Evolutionary conservation across 2,329 filamentous ascomycete genomes (phyloP), one percentile per base, ranked within the genome.

Genomic region (Neurospora sp.): DNA sequence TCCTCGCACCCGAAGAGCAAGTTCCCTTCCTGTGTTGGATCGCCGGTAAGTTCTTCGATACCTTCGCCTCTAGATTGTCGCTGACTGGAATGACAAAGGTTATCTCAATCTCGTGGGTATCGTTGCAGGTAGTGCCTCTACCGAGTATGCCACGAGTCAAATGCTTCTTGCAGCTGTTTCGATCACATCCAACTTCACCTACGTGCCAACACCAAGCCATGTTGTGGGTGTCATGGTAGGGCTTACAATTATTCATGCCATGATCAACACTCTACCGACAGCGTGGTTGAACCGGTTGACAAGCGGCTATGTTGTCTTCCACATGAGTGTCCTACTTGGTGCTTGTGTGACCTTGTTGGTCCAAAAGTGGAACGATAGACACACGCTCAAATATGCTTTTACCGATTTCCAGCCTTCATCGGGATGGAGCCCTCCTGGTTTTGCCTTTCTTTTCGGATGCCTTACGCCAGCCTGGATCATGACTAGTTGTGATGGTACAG

Each of bases 391-490:
- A 23, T 88, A 86, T 72, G 86, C 85, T 43, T 88, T 87, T 75
- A 87, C 85, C 8, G 74, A 87, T 68, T 81, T 87, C 67, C 80
- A 84, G 65, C 80, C 83, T 2, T 77, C 77, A 33, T 85, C 83
- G 0, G 86, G 86, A 41, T 88, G 86, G 86, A 79, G 74, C 0
- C 85, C 85, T 0, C 77, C 81, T 2, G 86, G 85, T 28, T 87
- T 84, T 76, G 84, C 83, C 3, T 88, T 86, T 75, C 75, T 87
- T n/a, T 87, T 88, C 71, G 86, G 86, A n/a, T 87, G 87, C 75
- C 78, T 88, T 36, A 85, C 84, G 1, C 86, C 87, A 43, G 83
- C 83, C 23, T 88, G 86, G 86, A 87, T 85, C 69, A 88, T 88
- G 85, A 88, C 85, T 4, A 76, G 78, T 70, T 77, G 76, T 66